Evolutionary conservation across 83 land plant species (phyloP), one percentile per base, ranked within the genome.

Genomic region (Picea mariana): DNA sequence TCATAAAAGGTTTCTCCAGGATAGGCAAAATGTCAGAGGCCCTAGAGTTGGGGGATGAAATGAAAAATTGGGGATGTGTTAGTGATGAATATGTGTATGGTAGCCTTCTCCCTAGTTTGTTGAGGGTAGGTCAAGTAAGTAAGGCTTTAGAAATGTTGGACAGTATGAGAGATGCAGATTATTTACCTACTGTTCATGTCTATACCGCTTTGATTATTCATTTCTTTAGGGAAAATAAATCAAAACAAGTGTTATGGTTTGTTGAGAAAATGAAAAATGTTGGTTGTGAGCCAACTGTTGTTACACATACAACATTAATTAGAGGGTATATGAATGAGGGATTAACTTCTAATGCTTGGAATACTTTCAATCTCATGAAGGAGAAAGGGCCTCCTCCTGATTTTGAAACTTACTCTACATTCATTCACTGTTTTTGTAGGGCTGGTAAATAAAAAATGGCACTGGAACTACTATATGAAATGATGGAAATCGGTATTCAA

Each of bases 361-460:
- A n/a, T n/a, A n/a, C n/a, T n/a, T n/a, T n/a, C n/a, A n/a, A n/a
- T n/a, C n/a, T n/a, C n/a, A n/a, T n/a, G n/a, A n/a, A n/a, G n/a
- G n/a, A n/a, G n/a, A n/a, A n/a, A n/a, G n/a, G n/a, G n/a, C n/a
- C n/a, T n/a, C n/a, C n/a, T n/a, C n/a, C n/a, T n/a, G n/a, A n/a
- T n/a, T n/a, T n/a, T n/a, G n/a, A n/a, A n/a, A n/a, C n/a, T n/a
- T n/a, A n/a, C n/a, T n/a, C n/a, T n/a, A n/a, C n/a, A n/a, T n/a
- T n/a, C n/a, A n/a, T n/a, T n/a, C n/a, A n/a, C n/a, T n/a, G n/a
- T n/a, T n/a, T n/a, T n/a, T n/a, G n/a, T n/a, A 84, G 84, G 12
- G 81, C 58, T 20, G 93, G 93, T 18, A 73, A 67, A 65, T 88
- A 91, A 47, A 90, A 88, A 85, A 89, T 85, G 62, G 93, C 82